Conservation (phyloP, 495 filamentous ascomycete genomes). For the Neurospora sp. region DNA sequence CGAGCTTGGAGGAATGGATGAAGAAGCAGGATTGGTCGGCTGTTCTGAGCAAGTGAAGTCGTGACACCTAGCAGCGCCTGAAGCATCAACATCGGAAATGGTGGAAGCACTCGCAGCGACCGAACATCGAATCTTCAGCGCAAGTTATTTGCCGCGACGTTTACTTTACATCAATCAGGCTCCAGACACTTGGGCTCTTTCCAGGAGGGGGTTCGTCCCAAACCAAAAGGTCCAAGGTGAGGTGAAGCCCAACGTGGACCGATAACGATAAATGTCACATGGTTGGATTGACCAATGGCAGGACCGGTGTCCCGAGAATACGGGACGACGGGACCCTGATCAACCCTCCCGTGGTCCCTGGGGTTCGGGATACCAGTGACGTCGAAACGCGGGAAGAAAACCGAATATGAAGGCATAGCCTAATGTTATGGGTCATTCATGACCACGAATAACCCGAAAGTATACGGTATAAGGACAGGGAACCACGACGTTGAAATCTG, state of each 20-base stretch:
- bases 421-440: too few species aligned
- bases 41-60: slow-evolving; percentile 5
- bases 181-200: too few species aligned
- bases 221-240: neutral
- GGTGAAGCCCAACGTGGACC: neutral
- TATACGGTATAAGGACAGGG: neutral
- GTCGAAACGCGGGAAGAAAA: neutral
- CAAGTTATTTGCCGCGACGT: too few species aligned
- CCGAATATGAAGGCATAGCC: neutral
- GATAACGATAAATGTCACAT: neutral
- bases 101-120: too few species aligned
- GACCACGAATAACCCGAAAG: too few species aligned
- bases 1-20: slow-evolving; percentile 19
- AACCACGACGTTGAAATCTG: neutral
- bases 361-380: neutral
- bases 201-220: too few species aligned
- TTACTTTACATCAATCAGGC: too few species aligned
- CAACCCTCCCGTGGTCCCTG: neutral
- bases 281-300: neutral
- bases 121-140: too few species aligned
- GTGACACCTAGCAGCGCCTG: too few species aligned
- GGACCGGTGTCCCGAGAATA: neutral
- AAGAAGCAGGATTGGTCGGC: slow-evolving; percentile 15
- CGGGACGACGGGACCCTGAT: neutral
- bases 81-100: too few species aligned